phyloP scores from a whole-genome alignment of 1,284 basidiomycete genomes.

The Pterulicium gracile region DNA sequence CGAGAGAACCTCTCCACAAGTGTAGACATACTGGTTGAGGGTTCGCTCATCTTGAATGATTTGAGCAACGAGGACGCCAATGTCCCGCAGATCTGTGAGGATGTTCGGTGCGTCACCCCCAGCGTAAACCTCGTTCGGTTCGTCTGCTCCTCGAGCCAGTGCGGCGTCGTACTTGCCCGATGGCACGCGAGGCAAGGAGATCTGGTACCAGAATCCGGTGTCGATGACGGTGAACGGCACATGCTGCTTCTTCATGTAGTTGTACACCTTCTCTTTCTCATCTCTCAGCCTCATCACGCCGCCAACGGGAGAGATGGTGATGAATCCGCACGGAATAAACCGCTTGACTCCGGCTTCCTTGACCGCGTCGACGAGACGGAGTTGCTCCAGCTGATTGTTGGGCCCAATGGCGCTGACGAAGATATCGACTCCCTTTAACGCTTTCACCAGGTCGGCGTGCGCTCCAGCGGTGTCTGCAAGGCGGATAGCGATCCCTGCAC shows the following conservation, averaged over 20 bases:
- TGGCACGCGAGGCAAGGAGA: constrained; percentile 3
- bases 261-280: constrained; percentile 6
- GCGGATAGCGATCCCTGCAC: too few species aligned
- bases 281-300: constrained; percentile 2
- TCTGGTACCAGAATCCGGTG: constrained; percentile 10
- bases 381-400: constrained; percentile 2
- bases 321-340: constrained; percentile 7
- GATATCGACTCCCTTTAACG: constrained; percentile 6
- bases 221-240: constrained; percentile 10
- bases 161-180: constrained; percentile 1
- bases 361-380: constrained; percentile 7
- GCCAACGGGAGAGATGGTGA: not conserved
- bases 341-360: too few species aligned
- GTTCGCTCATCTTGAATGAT: constrained; percentile 12
- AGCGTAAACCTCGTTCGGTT: constrained; percentile 3
- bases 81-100: constrained; percentile 8
- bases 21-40: constrained; percentile 12
- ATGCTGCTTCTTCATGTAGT: constrained; percentile 4
- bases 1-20: too few species aligned
- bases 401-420: constrained; percentile 7
- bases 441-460: too few species aligned
- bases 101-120: constrained; percentile 5
- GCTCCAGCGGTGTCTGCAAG: too few species aligned
- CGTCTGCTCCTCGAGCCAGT: too few species aligned
- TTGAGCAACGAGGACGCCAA: constrained; percentile 8